A percentile compares a stretch with the other conserved stretches of the same genome.
Evolutionary conservation across 2,329 filamentous ascomycete genomes (phyloP).

Genomic region (Aspergillus pseudotamarii): DNA sequence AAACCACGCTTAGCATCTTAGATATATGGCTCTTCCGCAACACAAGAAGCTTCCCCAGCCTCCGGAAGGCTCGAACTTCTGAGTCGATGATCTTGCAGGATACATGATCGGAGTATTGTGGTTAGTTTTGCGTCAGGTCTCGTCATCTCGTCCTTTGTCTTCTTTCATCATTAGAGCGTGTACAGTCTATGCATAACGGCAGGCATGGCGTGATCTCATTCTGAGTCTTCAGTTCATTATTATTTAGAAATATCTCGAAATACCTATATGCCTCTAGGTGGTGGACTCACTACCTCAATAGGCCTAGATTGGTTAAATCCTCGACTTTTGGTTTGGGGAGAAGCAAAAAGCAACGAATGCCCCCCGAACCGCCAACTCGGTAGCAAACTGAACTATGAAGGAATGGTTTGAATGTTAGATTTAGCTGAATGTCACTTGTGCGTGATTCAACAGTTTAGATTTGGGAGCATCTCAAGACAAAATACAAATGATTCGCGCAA

Average conservation of each 20-base stretch:
- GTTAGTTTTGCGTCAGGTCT: slow-evolving; percentile 28
- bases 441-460: background rate
- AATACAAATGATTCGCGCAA: background rate
- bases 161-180: slow-evolving; percentile 34
- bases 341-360: too few relatives aligned
- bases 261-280: background rate
- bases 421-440: background rate
- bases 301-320: background rate
- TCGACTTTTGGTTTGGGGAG: background rate
- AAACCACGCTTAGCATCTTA: slow-evolving; percentile 44
- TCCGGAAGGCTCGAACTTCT: slow-evolving; percentile 74
- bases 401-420: background rate
- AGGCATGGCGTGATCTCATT: slow-evolving; percentile 35
- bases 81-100: slow-evolving; percentile 25
- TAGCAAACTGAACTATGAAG: background rate
- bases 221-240: slow-evolving; percentile 22
- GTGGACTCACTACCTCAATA: background rate
- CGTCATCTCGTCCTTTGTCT: slow-evolving; percentile 25
- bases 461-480: background rate
- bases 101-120: slow-evolving; percentile 33
- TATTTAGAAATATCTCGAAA: slow-evolving; percentile 14
- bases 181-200: slow-evolving; percentile 43
- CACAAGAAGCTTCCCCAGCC: slow-evolving; percentile 97
- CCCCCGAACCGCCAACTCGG: background rate
- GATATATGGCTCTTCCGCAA: slow-evolving; percentile 87